A percentile compares a stretch with the other conserved stretches of the same genome.
Evolutionary conservation across 2,329 filamentous ascomycete species (phyloP).

Genomic region (Dactylellina drechsleri): DNA sequence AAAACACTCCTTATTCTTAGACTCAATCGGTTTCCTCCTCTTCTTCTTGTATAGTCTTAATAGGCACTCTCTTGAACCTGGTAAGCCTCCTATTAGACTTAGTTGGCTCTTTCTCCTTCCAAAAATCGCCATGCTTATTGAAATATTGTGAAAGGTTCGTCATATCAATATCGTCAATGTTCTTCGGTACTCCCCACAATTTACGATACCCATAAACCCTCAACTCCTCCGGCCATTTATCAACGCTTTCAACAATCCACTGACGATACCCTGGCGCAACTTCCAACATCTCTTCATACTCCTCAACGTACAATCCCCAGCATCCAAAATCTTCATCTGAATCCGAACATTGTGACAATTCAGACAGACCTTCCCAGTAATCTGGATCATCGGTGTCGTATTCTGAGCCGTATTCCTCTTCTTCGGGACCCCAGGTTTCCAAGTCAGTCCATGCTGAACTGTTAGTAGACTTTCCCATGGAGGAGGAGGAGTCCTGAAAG

Average conservation of each 20-base stretch:
- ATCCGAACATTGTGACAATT: slow-evolving; percentile 4
- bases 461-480: background rate
- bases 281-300: slow-evolving; percentile 62
- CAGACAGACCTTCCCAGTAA: slow-evolving; percentile 1
- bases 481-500: background rate
- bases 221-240: slow-evolving; percentile 33
- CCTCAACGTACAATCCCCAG: slow-evolving; percentile 61
- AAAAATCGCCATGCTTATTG: background rate
- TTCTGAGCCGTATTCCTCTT: slow-evolving; percentile 7
- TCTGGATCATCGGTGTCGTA: background rate
- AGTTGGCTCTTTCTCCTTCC: background rate
- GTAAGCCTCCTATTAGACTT: too few species aligned
- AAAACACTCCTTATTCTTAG: background rate
- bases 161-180: background rate
- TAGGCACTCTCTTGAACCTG: too few species aligned
- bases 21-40: background rate
- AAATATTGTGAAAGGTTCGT: background rate
- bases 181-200: slow-evolving; percentile 5
- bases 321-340: slow-evolving; percentile 60
- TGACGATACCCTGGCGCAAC: slow-evolving; percentile 61
- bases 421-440: slow-evolving; percentile 11
- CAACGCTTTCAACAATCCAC: slow-evolving; percentile 58
- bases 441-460: slow-evolving; percentile 15
- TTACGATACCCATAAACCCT: slow-evolving; percentile 29
- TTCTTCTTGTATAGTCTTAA: background rate